Evolutionary conservation across 371 early-diverging fungal species (phyloP).

Genomic region (Actinomortierella wolfii): DNA sequence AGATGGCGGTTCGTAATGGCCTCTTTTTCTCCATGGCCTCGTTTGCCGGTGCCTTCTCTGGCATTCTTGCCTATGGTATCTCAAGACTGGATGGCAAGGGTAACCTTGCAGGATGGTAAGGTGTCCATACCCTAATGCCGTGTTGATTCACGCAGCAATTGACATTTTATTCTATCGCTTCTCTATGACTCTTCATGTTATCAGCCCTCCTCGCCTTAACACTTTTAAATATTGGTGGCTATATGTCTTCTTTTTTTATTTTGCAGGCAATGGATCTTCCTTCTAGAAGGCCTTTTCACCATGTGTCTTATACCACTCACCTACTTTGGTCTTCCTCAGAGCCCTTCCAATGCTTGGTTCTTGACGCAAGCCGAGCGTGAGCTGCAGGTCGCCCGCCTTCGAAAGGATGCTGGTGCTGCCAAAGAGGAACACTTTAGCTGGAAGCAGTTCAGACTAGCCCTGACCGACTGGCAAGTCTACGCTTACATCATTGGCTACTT

Average conservation of each 20-base stretch:
- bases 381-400: constrained; percentile 53
- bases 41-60: constrained; percentile 80
- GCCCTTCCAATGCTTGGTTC: constrained; percentile 65
- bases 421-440: constrained; percentile 56
- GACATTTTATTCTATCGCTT: too few relatives aligned
- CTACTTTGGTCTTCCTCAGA: constrained; percentile 64
- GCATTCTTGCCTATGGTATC: constrained; percentile 65
- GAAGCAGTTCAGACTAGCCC: constrained; percentile 51
- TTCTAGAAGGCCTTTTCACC: too few relatives aligned
- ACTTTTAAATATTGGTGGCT: too few relatives aligned
- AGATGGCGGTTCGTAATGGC: constrained; percentile 75
- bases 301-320: constrained; percentile 22
- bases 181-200: too few relatives aligned
- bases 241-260: constrained; percentile 10
- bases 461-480: constrained; percentile 57
- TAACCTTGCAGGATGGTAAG: constrained; percentile 16
- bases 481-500: constrained; percentile 55
- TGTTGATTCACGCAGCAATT: too few relatives aligned
- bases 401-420: constrained; percentile 54
- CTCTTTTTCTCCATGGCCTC: constrained; percentile 72
- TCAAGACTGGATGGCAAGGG: constrained; percentile 62
- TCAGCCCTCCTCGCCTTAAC: too few relatives aligned
- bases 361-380: constrained; percentile 57
- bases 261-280: constrained; percentile 47
- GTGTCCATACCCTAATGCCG: too few relatives aligned